phyloP scores from a whole-genome alignment of 768 basidiomycete species.

The Russula compacta region DNA sequence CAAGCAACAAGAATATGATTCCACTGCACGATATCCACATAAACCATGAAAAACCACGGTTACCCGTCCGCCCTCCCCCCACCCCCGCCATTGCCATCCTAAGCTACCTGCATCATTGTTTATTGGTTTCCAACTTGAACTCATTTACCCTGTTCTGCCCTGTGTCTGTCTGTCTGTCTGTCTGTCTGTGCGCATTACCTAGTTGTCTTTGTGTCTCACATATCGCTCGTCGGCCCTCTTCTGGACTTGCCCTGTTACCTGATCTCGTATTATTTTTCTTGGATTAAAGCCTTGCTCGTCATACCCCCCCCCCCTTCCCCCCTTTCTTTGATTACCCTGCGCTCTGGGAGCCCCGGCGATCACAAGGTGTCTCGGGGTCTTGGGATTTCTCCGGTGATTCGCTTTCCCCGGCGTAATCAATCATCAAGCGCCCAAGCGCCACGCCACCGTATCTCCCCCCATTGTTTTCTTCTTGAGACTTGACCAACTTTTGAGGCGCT shows the following conservation, averaged over 20 bases:
- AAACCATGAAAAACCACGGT: background rate
- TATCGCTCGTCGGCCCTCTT: background rate
- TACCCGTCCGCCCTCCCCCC: no score
- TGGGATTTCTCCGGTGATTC: background rate
- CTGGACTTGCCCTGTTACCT: background rate
- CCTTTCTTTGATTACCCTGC: background rate
- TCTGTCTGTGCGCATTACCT: background rate
- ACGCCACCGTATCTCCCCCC: no score
- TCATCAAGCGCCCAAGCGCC: no score
- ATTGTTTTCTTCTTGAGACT: no score
- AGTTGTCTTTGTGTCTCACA: background rate
- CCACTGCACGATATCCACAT: background rate
- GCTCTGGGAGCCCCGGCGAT: background rate
- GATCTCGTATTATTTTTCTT: background rate
- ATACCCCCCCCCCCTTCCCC: background rate
- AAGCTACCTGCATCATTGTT: background rate
- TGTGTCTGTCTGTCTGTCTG: no score
- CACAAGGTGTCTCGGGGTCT: background rate
- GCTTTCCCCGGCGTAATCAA: no score
- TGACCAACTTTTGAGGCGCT: no score
- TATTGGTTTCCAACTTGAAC: background rate
- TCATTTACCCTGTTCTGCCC: no score
- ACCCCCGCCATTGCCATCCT: no score
- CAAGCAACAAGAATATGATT: background rate
- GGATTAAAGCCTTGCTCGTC: background rate